A percentile compares a stretch with the other conserved stretches of the same genome.
Conservation (phyloP, 495 filamentous ascomycete species). For the Penicillium robsamsonii region DNA sequence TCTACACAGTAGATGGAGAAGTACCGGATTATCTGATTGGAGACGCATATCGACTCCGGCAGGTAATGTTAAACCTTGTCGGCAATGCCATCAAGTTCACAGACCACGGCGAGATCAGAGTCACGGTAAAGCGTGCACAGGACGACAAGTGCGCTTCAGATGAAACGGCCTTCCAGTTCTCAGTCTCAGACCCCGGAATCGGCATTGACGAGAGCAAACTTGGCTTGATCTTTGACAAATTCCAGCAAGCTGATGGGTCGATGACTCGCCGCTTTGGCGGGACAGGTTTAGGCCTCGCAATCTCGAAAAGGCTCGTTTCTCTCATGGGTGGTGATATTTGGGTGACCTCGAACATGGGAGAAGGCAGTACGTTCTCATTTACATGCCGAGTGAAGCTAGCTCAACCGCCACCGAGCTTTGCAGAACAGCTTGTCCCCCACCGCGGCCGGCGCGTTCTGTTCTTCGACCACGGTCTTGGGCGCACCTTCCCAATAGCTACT, state of each 20-base stretch:
- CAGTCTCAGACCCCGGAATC: slow-evolving; percentile 76
- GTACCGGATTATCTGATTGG: slow-evolving; percentile 48
- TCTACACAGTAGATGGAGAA: slow-evolving; percentile 51
- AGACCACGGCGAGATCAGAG: slow-evolving; percentile 62
- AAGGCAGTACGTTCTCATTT: slow-evolving; percentile 87
- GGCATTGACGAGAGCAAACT: slow-evolving; percentile 74
- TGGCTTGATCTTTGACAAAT: slow-evolving; percentile 74
- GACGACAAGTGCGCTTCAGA: slow-evolving; percentile 46
- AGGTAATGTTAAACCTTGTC: slow-evolving; percentile 78
- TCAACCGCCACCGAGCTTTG: slow-evolving; percentile 65
- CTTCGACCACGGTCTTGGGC: slow-evolving; percentile 76
- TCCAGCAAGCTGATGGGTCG: slow-evolving; percentile 87
- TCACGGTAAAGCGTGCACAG: slow-evolving; percentile 52
- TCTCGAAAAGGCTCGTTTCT: slow-evolving; percentile 71
- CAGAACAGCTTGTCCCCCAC: slow-evolving; percentile 78
- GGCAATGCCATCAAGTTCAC: slow-evolving; percentile 88
- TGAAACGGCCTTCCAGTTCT: slow-evolving; percentile 48
- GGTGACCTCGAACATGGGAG: slow-evolving; percentile 81
- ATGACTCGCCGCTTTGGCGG: slow-evolving; percentile 83
- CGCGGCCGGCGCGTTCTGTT: slow-evolving; percentile 77
- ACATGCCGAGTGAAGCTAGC: slow-evolving; percentile 73
- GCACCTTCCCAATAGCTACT: slow-evolving; percentile 60
- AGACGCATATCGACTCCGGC: slow-evolving; percentile 73
- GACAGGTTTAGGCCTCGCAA: slow-evolving; percentile 74
- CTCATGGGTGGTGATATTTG: slow-evolving; percentile 83